Evolutionary conservation across 2,329 filamentous ascomycete genomes (phyloP).

Genomic region (Penicillium sp.): DNA sequence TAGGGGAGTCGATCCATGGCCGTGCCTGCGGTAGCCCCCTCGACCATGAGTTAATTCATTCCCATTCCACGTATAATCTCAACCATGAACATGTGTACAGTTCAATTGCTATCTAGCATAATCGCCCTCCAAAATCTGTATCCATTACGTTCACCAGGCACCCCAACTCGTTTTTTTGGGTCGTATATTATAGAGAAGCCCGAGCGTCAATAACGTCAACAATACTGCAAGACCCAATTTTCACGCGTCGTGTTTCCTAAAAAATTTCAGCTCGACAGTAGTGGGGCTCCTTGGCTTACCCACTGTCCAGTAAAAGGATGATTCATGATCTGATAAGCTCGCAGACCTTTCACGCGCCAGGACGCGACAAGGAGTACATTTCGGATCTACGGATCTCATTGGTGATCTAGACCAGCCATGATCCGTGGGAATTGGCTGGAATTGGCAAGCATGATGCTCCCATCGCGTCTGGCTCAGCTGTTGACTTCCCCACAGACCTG

Average conservation of each 20-base stretch:
- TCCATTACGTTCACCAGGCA: neutral
- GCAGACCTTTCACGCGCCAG: slow-evolving; percentile 5
- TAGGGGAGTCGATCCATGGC: slow-evolving; percentile 24
- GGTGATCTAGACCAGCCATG: slow-evolving; percentile 10
- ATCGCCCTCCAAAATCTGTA: neutral
- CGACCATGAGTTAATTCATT: slow-evolving; percentile 3
- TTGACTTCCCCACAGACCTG: neutral
- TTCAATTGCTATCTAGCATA: neutral
- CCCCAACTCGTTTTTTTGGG: neutral
- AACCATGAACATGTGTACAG: neutral
- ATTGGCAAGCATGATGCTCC: neutral
- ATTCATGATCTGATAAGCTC: slow-evolving; percentile 25
- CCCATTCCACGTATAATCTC: neutral
- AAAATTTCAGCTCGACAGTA: slow-evolving; percentile 13
- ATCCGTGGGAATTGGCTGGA: slow-evolving; percentile 4
- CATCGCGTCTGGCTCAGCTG: slow-evolving; percentile 1
- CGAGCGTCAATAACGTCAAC: neutral
- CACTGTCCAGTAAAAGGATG: slow-evolving; percentile 4
- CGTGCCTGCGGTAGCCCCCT: slow-evolving; percentile 18
- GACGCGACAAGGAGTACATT: slow-evolving; percentile 20
- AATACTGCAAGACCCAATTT: slow-evolving; percentile 4
- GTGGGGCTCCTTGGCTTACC: slow-evolving; percentile 9
- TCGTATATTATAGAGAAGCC: neutral
- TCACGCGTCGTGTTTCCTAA: slow-evolving; percentile 11
- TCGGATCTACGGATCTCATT: slow-evolving; percentile 26